phyloP scores from a whole-genome alignment of 2,329 filamentous ascomycete genomes.

The Fusarium hainanense region DNA sequence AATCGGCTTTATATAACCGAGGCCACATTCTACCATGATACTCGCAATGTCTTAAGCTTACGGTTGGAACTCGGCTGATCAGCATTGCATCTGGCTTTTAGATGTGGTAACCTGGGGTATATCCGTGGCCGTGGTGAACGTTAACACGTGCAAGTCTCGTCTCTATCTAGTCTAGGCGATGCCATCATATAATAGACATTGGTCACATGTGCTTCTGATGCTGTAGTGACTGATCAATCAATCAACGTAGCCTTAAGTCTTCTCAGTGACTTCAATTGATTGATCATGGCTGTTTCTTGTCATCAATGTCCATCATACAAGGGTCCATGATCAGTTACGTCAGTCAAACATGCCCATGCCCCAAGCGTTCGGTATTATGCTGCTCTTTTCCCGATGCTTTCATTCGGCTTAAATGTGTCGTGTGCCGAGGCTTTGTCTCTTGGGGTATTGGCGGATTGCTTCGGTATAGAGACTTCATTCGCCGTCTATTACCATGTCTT shows the following conservation, averaged over 20 bases:
- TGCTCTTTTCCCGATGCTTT: slow-evolving; percentile 35
- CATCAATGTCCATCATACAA: not conserved
- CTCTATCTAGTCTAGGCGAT: not conserved
- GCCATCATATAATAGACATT: slow-evolving; percentile 14
- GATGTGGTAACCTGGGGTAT: slow-evolving; percentile 27
- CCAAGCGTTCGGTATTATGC: slow-evolving; percentile 36
- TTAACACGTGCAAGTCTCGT: slow-evolving; percentile 25
- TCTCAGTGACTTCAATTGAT: not conserved
- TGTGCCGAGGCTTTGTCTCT: slow-evolving; percentile 31
- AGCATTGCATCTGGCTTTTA: slow-evolving; percentile 2
- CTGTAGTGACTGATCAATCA: not conserved
- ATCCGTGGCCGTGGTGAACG: slow-evolving; percentile 14
- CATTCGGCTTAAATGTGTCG: slow-evolving; percentile 38
- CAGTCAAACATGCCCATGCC: slow-evolving; percentile 24
- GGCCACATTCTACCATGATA: slow-evolving; percentile 16
- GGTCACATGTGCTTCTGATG: slow-evolving; percentile 3
- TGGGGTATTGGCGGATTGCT: slow-evolving; percentile 43
- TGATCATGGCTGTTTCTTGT: not conserved
- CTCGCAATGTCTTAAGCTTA: slow-evolving; percentile 8
- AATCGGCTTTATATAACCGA: slow-evolving; percentile 43
- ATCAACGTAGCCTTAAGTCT: not conserved
- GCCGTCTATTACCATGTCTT: not conserved
- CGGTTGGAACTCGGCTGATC: slow-evolving; percentile 35
- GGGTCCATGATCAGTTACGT: slow-evolving; percentile 32
- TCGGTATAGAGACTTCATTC: slow-evolving; percentile 36